phyloP scores from a whole-genome alignment of 495 filamentous ascomycete genomes.

The Saxophila tyrrhenica region DNA sequence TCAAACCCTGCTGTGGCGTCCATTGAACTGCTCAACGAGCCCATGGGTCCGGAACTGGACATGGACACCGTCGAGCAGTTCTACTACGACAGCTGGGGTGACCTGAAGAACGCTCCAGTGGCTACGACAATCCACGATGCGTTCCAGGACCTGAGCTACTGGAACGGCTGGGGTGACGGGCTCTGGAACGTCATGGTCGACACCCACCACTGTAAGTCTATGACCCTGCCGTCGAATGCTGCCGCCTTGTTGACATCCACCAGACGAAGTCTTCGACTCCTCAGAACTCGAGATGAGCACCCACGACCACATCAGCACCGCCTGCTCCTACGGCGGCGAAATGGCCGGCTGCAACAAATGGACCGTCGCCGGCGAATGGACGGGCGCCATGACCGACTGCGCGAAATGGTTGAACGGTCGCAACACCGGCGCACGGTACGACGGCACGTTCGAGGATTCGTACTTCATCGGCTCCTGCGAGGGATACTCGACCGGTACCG shows the following conservation, averaged over 20 bases:
- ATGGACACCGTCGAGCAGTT: conserved; percentile 29
- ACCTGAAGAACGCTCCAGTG: conserved; percentile 26
- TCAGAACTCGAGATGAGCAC: conserved; percentile 20
- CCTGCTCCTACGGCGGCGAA: conserved; percentile 28
- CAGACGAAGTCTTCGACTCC: conserved; percentile 33
- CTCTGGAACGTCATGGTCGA: conserved; percentile 32
- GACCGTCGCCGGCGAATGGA: conserved; percentile 62
- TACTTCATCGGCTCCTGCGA: conserved; percentile 45
- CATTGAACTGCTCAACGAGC: conserved; percentile 34
- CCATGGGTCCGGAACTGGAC: conserved; percentile 28
- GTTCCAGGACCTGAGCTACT: conserved; percentile 28
- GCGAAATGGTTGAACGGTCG: conserved; percentile 39
- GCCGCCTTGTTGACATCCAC: conserved; percentile 11
- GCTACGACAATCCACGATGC: conserved; percentile 33
- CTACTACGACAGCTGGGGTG: conserved; percentile 34
- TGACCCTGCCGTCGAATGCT: no score
- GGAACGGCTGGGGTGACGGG: conserved; percentile 30
- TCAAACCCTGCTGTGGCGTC: conserved; percentile 28
- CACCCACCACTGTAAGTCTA: conserved; percentile 13
- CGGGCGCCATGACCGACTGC: conserved; percentile 43
- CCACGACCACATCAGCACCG: conserved; percentile 25
- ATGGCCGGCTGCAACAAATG: conserved; percentile 37
- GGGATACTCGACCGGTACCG: conserved; percentile 45
- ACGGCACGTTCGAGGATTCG: conserved; percentile 45
- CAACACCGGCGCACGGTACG: conserved; percentile 34